Evolutionary conservation across 2,329 filamentous ascomycete genomes (phyloP), one percentile per base, ranked within the genome.

Genomic region (Sporothrix dimorphospora): DNA sequence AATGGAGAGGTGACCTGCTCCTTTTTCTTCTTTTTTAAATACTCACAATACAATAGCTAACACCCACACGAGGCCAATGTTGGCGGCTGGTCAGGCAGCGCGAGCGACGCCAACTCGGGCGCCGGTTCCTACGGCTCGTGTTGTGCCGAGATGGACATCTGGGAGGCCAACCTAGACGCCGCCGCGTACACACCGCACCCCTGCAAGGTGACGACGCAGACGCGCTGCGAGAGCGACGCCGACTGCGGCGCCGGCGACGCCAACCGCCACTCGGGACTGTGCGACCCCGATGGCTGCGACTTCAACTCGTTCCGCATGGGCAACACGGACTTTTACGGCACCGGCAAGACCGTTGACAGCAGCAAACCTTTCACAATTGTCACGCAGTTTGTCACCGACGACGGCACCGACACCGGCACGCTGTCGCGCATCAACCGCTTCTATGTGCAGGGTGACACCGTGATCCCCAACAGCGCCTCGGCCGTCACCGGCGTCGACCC

Each of bases 251-350:
- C 83, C 24, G 85, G 83, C 77, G 82, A 79, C 6, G 76, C 79
- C 59, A 55, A 72, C 57, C 72, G 75, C 21, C 74, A 73, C 51
- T 81, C 78, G 19, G 88, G 88, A 72, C 80, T 85, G 65, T 91
- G 89, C 81, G 89, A 91, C 79, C 86, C 86, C 72, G 86, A 88
- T 75, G 89, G 89, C 30, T 91, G 89, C 77, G 89, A 90, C 78
- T 90, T 87, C 83, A 90, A 90, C 83, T 81, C 85, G 24, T 91
- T 86, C 85, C 88, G 88, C 76, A 84, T 88, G 82, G 89, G 88
- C 63, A 85, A 87, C 79, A 81, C 81, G 38, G 81, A 82, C 78
- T 91, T 90, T 82, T 91, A 87, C 70, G 75, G 75, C 16, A 57
- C 68, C 30, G 86, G 85, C 74, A 83, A 82, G 79, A 88, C 81